These are phyloP conservation scores for Pleoardoris graminearum DNA, from an alignment of 2,329 filamentous ascomycete species.

Conservation along the genomic window DNA sequence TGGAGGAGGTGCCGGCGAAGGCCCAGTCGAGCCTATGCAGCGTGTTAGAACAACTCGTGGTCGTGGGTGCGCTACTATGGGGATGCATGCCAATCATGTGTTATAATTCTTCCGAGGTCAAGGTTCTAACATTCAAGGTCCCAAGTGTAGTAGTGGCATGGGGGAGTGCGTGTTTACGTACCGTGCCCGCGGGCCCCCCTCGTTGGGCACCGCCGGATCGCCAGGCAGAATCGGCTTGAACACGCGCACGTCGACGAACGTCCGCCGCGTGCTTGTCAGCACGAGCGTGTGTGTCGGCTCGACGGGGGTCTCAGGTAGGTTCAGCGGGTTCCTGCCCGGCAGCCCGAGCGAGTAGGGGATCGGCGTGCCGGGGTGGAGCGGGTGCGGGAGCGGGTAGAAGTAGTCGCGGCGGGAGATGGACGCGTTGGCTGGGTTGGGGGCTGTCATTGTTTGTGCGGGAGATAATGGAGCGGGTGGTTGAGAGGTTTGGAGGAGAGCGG, in stretches of 20 bases:
- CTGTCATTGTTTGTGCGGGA: conserved; percentile 5
- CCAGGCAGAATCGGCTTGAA: conserved; percentile 32
- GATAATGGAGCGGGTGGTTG: conserved; percentile 6
- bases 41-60: too few relatives aligned
- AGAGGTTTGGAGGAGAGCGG: too few relatives aligned
- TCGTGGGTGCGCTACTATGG: too few relatives aligned
- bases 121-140: too few relatives aligned
- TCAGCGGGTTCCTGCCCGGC: conserved; percentile 29
- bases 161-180: too few relatives aligned
- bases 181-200: conserved; percentile 34
- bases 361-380: conserved; percentile 27
- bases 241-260: conserved; percentile 66
- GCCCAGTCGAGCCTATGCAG: conserved; percentile 62
- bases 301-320: conserved; percentile 21
- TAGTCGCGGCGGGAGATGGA: conserved; percentile 61
- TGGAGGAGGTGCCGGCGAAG: conserved; percentile 59
- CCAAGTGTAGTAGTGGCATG: too few relatives aligned
- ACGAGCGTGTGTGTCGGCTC: conserved; percentile 69
- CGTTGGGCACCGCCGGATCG: conserved; percentile 24
- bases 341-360: conserved; percentile 36
- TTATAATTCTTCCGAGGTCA: too few relatives aligned
- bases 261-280: conserved; percentile 60
- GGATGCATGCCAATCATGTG: too few relatives aligned
- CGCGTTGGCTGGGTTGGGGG: conserved; percentile 11
- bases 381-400: conserved; percentile 60